Evolutionary conservation across 1,139 yeast genomes (phyloP), one percentile per base, ranked within the genome.

Genomic region (Yamadazyma sp.): DNA sequence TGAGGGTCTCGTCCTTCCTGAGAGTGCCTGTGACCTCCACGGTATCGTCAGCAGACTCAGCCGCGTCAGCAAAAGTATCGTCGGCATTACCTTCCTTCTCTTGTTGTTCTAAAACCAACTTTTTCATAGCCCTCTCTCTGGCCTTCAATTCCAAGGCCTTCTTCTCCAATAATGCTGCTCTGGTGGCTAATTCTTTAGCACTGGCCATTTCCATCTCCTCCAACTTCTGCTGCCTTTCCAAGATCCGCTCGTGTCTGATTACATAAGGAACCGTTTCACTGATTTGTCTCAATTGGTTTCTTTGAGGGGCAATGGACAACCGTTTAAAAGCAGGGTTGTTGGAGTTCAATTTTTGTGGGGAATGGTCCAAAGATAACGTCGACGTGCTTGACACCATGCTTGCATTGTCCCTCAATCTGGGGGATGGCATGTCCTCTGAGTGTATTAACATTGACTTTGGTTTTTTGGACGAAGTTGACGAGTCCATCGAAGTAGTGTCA

Each of bases 191-290:
- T 54, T 84, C 91, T 56, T 75, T 75, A 0, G 92, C 92, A 46
- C 87, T 79, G 45, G 83, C 83, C 59, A 83, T 81, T 57, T 85
- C 94, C 65, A 85, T 65, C 53, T 85, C 88, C 55, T 85, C 91
- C 45, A 85, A 66, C 61, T 83, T 84, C 44, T 81, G 87, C 55
- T 85, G 91, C 59, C 87, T 81, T 43, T 84, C 84, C 49, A 81
- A 65, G 41, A 84, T 75, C 45, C 86, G 74, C 58, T 85, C 92
- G 57, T 85, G 92, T 56, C 87, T 77, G 47, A 85, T 67, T 27
- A 84, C 85, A 50, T 85, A 85, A 25, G 94, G 94, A 23, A 85
- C 87, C 2, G 92, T 85, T 56, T 84, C 92, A 27, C 89, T 81
- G 41, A 85, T 80, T 57, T 81, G 85, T 57, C 94, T 75, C 50